Conservation (phyloP, 768 basidiomycete genomes). For the Coprinopsis marcescibilis region DNA sequence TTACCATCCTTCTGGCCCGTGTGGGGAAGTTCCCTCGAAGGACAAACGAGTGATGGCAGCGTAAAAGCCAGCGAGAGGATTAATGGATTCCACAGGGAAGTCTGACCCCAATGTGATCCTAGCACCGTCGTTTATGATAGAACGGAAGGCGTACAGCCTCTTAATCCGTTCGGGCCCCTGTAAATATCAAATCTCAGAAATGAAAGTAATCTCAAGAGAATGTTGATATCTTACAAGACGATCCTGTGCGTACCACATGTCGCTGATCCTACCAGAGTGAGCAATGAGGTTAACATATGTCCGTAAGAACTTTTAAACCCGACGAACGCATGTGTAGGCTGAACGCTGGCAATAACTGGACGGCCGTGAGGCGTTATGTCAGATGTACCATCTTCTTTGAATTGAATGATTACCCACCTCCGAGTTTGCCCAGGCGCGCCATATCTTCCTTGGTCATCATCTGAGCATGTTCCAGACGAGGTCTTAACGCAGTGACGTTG, state of each 20-base stretch:
- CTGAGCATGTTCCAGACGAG: slow-evolving; percentile 89
- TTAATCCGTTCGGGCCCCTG: slow-evolving; percentile 85
- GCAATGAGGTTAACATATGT: slow-evolving; percentile 3
- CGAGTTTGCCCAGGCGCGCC: slow-evolving; percentile 68
- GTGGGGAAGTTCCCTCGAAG: slow-evolving; percentile 67
- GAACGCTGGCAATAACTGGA: slow-evolving; percentile 82
- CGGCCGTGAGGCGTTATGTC: slow-evolving; percentile 9
- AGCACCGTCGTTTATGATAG: slow-evolving; percentile 57
- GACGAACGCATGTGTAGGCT: slow-evolving; percentile 83
- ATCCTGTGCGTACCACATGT: slow-evolving; percentile 87
- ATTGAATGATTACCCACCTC: slow-evolving; percentile 43
- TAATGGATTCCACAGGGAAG: slow-evolving; percentile 83
- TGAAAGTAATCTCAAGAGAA: slow-evolving; percentile 6
- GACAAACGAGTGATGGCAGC: slow-evolving; percentile 80
- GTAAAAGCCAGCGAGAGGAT: slow-evolving; percentile 81
- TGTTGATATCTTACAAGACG: slow-evolving; percentile 52
- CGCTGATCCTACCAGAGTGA: slow-evolving; percentile 57
- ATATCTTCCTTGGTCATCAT: slow-evolving; percentile 77
- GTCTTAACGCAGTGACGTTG: slow-evolving; percentile 60
- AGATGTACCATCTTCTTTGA: not conserved
- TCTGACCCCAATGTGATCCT: slow-evolving; percentile 81
- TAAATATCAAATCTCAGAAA: slow-evolving; percentile 8
- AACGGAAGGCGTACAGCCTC: slow-evolving; percentile 81
- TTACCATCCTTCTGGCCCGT: slow-evolving; percentile 80
- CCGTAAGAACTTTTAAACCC: not conserved